Evolutionary conservation across 2,329 filamentous ascomycete genomes (phyloP).

Genomic region (Claviceps africana): DNA sequence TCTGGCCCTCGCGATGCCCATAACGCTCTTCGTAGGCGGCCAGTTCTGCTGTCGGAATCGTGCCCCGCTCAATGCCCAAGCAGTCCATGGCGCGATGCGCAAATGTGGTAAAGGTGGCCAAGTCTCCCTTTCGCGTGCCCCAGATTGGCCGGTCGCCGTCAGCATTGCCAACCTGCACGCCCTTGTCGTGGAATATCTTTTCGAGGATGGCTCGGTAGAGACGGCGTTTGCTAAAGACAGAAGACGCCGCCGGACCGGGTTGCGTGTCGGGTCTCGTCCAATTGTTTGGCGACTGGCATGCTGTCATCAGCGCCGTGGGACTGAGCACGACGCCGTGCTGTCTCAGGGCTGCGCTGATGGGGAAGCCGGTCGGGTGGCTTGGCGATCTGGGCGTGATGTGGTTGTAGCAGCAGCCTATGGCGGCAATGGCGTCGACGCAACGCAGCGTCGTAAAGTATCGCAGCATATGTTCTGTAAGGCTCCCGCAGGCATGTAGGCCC

Average conservation of each 20-base stretch:
- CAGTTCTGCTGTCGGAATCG: slow-evolving; percentile 11
- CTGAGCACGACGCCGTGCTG: slow-evolving; percentile 12
- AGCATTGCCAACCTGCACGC: slow-evolving; percentile 4
- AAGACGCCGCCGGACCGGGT: slow-evolving; percentile 1
- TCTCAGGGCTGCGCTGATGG: slow-evolving; percentile 22
- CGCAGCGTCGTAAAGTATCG: slow-evolving; percentile 13
- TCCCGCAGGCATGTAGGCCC: slow-evolving; percentile 19
- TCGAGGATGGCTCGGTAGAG: slow-evolving; percentile 16
- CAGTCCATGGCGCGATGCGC: slow-evolving; percentile 13
- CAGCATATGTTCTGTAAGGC: slow-evolving; percentile 20
- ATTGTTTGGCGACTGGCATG: slow-evolving; percentile 20
- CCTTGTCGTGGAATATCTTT: slow-evolving; percentile 15
- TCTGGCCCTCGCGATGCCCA: slow-evolving; percentile 10
- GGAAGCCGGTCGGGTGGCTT: slow-evolving; percentile 21
- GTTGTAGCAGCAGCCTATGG: slow-evolving; percentile 21
- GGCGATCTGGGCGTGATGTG: slow-evolving; percentile 19
- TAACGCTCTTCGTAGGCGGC: slow-evolving; percentile 13
- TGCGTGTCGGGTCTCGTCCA: slow-evolving; percentile 13
- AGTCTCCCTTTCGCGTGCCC: slow-evolving; percentile 18
- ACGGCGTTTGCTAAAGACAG: slow-evolving; percentile 13
- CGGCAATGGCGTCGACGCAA: slow-evolving; percentile 13
- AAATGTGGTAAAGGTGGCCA: slow-evolving; percentile 13
- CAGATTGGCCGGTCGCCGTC: slow-evolving; percentile 11
- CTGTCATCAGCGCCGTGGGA: slow-evolving; percentile 20
- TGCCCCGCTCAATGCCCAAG: slow-evolving; percentile 9